A percentile compares a stretch with the other conserved stretches of the same genome.
These are phyloP conservation scores for Apophysomyces sp. DNA, from an alignment of 371 early-diverging fungal genomes.

Conservation along the genomic window DNA sequence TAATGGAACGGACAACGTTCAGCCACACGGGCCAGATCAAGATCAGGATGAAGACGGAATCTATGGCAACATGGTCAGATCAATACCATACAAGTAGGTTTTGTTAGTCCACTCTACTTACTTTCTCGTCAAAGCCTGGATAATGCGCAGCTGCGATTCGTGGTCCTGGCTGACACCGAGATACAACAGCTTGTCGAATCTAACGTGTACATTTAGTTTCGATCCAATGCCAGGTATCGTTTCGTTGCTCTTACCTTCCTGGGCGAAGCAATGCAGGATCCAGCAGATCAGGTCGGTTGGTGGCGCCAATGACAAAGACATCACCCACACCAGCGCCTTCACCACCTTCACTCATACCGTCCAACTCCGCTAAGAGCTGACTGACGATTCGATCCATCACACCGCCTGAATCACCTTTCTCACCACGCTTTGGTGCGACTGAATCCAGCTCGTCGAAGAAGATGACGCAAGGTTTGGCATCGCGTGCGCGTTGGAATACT, in stretches of 20 bases:
- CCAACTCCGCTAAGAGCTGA: conserved; percentile 94
- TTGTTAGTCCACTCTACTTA: conserved; percentile 40
- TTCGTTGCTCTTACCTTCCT: conserved; percentile 31
- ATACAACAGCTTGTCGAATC: conserved; percentile 96
- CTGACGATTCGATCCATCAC: conserved; percentile 98
- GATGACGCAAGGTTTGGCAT: conserved; percentile 98
- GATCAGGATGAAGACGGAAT: conserved; percentile 78
- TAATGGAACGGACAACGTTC: conserved; percentile 86
- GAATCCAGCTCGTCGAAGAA: conserved; percentile 99
- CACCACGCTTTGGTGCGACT: conserved; percentile 96
- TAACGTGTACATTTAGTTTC: conserved; percentile 10
- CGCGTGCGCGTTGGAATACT: conserved; percentile 97
- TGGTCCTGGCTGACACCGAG: conserved; percentile 90
- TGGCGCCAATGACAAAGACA: conserved; percentile 99
- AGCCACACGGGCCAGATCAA: conserved; percentile 76
- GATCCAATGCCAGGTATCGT: not conserved
- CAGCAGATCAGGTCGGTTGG: conserved; percentile 98
- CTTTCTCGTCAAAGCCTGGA: conserved; percentile 93
- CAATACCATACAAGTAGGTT: not conserved
- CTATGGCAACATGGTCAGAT: conserved; percentile 24
- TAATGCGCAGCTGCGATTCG: conserved; percentile 82
- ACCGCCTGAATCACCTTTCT: conserved; percentile 96
- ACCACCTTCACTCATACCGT: conserved; percentile 78
- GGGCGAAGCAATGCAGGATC: conserved; percentile 91
- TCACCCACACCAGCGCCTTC: conserved; percentile 61